Evolutionary conservation across 306 rosid species (phyloP), one percentile per base, ranked within the genome.

Genomic region (Senna tora): DNA sequence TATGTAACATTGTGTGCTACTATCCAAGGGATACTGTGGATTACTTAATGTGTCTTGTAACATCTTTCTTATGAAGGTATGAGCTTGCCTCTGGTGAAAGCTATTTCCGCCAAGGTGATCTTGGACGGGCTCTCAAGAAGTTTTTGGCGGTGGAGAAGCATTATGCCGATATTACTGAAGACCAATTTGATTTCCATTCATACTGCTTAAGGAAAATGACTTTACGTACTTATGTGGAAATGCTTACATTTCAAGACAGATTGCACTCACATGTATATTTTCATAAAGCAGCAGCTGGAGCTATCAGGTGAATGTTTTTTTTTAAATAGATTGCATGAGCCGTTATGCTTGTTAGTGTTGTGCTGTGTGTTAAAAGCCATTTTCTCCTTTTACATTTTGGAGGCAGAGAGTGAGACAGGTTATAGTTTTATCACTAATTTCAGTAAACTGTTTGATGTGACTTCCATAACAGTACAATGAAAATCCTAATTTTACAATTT

Each of bases 171-270:
- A 95, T 95, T 58, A 91, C 90, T 10, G 99, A 95, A 83, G 99
- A 95, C 63, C 99, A 95, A 81, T 95, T 95, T 84, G 99, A 95
- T 80, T 95, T 95, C 74, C 99, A 95, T 85, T 88, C 99, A 67
- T 95, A 95, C 79, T 95, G 99, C 89, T 83, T 95, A 69, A 86
- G 99, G 83, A 95, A 95, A 84, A 95, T 95, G 99, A 92, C 99
- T 16, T 77, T 95, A 69, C 96, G 99, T n/a, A 80, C 93, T 51
- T 95, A 95, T 50, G 93, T 91, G 64, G 93, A 95, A 85, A 95
- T 95, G 99, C 99, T 95, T 69, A 90, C 80, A 85, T 95, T 95
- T 73, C 99, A 95, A 86, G 99, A 95, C 59, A 90, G 92, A 71
- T 82, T 95, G 87, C 99, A 95, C 73, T 89, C 99, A 0, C 96